phyloP scores from a whole-genome alignment of 1,284 basidiomycete genomes.

The Leccinum insigne region DNA sequence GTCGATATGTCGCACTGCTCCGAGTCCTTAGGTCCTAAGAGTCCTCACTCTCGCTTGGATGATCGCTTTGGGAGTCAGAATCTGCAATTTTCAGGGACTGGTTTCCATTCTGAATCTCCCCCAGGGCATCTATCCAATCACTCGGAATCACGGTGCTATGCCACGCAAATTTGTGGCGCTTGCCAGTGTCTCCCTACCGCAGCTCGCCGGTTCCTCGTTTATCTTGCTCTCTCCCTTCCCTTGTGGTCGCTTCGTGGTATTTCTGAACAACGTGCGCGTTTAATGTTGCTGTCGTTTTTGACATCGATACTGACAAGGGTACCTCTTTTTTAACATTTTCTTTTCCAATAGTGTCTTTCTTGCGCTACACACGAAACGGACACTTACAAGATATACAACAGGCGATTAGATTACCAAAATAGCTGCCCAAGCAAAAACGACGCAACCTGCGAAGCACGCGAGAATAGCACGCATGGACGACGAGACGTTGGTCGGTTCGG shows the following conservation, averaged over 20 bases:
- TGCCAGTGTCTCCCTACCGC: slow-evolving; percentile 6
- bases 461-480: slow-evolving; percentile 22
- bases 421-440: not conserved
- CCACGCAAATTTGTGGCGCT: slow-evolving; percentile 7
- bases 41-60: not conserved
- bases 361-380: not conserved
- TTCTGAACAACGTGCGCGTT: not conserved
- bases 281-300: slow-evolving; percentile 2
- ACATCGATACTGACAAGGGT: slow-evolving; percentile 4
- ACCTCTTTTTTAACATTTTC: not conserved
- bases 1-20: not conserved
- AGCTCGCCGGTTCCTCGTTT: slow-evolving; percentile 13
- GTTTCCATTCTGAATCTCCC: slow-evolving; percentile 23
- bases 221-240: not conserved
- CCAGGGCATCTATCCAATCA: not conserved
- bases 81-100: slow-evolving; percentile 3
- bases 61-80: not conserved
- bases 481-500: slow-evolving; percentile 26
- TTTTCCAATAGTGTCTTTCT: not conserved
- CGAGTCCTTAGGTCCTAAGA: not conserved
- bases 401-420: slow-evolving; percentile 1
- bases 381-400: not conserved
- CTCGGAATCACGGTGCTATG: slow-evolving; percentile 18
- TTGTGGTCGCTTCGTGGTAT: slow-evolving; percentile 18
- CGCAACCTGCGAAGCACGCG: not conserved